These are phyloP conservation scores for Exserohilum rostratum DNA, from an alignment of 2,329 filamentous ascomycete genomes.

Conservation along the genomic window DNA sequence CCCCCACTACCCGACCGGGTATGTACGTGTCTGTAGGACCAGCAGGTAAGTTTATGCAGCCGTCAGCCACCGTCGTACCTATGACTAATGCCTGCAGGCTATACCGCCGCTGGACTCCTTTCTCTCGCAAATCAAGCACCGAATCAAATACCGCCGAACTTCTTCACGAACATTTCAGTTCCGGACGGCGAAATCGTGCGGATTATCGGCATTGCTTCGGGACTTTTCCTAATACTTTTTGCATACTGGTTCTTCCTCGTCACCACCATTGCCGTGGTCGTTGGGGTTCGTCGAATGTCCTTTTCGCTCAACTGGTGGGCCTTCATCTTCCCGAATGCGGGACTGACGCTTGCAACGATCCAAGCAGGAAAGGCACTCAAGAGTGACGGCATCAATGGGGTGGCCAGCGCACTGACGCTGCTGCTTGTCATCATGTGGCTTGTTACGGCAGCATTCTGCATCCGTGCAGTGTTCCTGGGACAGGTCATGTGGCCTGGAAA, in stretches of 20 bases:
- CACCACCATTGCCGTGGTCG: constrained; percentile 47
- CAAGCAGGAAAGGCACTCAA: constrained; percentile 60
- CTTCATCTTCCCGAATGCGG: constrained; percentile 70
- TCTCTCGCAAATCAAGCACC: constrained; percentile 53
- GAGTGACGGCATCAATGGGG: constrained; percentile 59
- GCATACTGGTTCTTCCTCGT: constrained; percentile 60
- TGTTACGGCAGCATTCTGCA: constrained; percentile 57
- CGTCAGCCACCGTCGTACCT: constrained; percentile 57
- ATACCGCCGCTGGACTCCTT: constrained; percentile 50
- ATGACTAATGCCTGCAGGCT: constrained; percentile 59
- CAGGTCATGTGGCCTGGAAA: constrained; percentile 63
- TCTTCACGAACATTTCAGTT: constrained; percentile 38
- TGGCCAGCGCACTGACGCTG: constrained; percentile 63
- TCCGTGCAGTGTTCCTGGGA: constrained; percentile 57
- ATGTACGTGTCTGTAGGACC: constrained; percentile 61
- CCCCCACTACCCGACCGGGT: constrained; percentile 49
- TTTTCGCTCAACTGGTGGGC: constrained; percentile 58
- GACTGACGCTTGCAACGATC: constrained; percentile 66
- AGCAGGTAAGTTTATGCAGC: constrained; percentile 51
- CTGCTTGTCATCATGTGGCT: constrained; percentile 62
- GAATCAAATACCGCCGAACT: constrained; percentile 41
- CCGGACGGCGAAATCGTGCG: constrained; percentile 48
- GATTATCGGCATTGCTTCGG: constrained; percentile 52
- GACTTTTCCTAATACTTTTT: constrained; percentile 57
- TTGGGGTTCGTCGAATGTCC: constrained; percentile 49